These are phyloP conservation scores for Gossypium trilobum DNA, from an alignment of 441 rosid species.

Conservation along the genomic window DNA sequence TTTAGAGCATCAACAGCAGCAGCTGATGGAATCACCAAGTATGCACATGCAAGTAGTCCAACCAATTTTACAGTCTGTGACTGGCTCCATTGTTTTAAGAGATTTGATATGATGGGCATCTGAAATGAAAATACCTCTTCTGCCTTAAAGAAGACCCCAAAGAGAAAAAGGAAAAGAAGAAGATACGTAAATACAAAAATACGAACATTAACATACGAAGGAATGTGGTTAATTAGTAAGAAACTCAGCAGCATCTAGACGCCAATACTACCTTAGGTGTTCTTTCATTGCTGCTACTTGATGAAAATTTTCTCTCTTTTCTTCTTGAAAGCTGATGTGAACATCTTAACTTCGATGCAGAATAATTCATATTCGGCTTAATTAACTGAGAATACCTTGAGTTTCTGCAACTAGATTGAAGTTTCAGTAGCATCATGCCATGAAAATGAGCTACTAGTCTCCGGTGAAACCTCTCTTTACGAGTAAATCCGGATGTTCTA, in stretches of 20 bases:
- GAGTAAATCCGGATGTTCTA: slow-evolving; percentile 26
- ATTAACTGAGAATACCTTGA: slow-evolving; percentile 23
- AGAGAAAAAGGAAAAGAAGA: slow-evolving; percentile 4
- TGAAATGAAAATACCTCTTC: slow-evolving; percentile 32
- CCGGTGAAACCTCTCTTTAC: slow-evolving; percentile 22
- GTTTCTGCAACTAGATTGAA: slow-evolving; percentile 28
- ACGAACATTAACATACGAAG: background rate
- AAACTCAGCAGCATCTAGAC: background rate
- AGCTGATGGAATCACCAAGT: slow-evolving; percentile 74
- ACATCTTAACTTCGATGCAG: slow-evolving; percentile 22
- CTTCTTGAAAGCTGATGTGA: slow-evolving; percentile 26
- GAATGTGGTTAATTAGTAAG: background rate
- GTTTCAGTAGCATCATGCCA: slow-evolving; percentile 28
- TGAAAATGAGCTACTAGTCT: slow-evolving; percentile 26
- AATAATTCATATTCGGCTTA: slow-evolving; percentile 20
- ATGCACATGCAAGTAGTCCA: slow-evolving; percentile 46
- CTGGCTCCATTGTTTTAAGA: slow-evolving; percentile 32
- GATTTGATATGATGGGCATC: slow-evolving; percentile 25
- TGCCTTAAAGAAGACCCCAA: slow-evolving; percentile 24
- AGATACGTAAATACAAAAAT: background rate
- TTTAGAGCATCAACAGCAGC: slow-evolving; percentile 88
- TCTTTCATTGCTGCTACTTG: slow-evolving; percentile 20
- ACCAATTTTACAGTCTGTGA: slow-evolving; percentile 36
- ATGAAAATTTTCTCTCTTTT: slow-evolving; percentile 22
- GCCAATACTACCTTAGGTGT: slow-evolving; percentile 39